Base-by-base conservation (phyloP, 148 eudicot species). In the Mesembryanthemum crystallinum region DNA sequence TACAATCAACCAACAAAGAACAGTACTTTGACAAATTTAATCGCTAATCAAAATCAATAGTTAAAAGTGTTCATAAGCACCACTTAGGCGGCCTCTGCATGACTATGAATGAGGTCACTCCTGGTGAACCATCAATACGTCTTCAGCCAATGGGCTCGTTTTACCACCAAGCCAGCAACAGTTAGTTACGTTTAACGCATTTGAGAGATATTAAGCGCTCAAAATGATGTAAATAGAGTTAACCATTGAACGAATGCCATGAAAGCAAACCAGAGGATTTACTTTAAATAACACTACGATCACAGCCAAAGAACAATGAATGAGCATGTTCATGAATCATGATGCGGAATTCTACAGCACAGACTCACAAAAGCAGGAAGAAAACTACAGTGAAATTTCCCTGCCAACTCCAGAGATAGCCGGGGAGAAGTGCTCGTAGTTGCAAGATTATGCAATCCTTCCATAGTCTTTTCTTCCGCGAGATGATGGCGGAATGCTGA, bases 401-500 rank as follows among this genome's bases (percentile, higher is more conserved):
- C 29, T 20, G 78, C 62, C 28, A 69, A 47, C 74, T 62, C 78
- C 73, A 28, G 15, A 52, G 62, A 67, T 35, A 67, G 60, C 45
- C 8, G 43, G 37, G 47, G 77, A 57, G 70, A 54, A 74, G 25
- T 27, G 30, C 62, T 13, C 30, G 70, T n/a, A n/a, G 47, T 67
- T 49, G 77, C 69, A 65, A 58, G 49, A 69, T 72, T 76, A 93
- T 24, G 83, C 80, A 79, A 88, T 92, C 81, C 88, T 90, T 83
- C 89, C 86, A 55, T 81, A 85, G 86, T 89, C 97, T 77, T 89
- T 90, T 85, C 90, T 86, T 81, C 93, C 94, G 71, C 87, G 87
- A 33, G 90, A 84, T 76, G 93, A 32, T 75, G 95, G 90, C 55
- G 94, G 89, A 74, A 86, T 77, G 83, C 80, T 85, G 73, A 82